A percentile compares a stretch with the other conserved stretches of the same genome.
Conservation (phyloP, 495 filamentous ascomycete species). For the Arthonia radiata region DNA sequence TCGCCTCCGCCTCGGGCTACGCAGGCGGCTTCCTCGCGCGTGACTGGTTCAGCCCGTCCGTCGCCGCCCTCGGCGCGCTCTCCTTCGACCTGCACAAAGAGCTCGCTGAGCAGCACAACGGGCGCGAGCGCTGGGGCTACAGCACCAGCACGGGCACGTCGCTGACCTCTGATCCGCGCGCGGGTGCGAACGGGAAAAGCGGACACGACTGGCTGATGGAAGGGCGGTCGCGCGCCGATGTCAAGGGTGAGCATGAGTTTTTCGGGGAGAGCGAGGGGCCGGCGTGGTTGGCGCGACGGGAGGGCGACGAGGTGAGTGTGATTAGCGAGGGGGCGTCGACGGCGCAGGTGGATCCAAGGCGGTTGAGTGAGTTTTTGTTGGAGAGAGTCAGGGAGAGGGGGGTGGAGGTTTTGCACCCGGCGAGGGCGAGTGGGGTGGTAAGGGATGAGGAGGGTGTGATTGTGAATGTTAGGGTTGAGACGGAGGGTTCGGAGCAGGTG, state of each 20-base stretch:
- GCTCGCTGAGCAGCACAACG: slow-evolving; percentile 31
- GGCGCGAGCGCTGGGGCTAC: slow-evolving; percentile 46
- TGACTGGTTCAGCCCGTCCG: slow-evolving; percentile 40
- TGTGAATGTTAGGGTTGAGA: too few relatives aligned
- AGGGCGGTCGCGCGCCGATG: slow-evolving; percentile 39
- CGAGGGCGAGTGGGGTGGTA: too few relatives aligned
- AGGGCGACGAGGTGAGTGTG: slow-evolving; percentile 28
- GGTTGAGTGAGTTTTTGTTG: too few relatives aligned
- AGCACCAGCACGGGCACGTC: slow-evolving; percentile 29
- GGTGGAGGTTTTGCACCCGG: too few relatives aligned
- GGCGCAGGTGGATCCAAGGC: slow-evolving; percentile 48
- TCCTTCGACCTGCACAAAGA: slow-evolving; percentile 72
- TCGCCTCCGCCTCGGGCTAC: slow-evolving; percentile 46
- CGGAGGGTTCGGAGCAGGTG: too few relatives aligned
- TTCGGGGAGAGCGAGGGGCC: too few relatives aligned
- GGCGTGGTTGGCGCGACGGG: slow-evolving; percentile 30
- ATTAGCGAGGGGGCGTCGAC: slow-evolving; percentile 36
- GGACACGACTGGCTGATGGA: slow-evolving; percentile 29
- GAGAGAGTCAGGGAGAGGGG: too few relatives aligned
- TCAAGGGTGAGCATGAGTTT: too few relatives aligned
- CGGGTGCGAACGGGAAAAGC: slow-evolving; percentile 8
- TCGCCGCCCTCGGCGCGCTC: slow-evolving; percentile 53
- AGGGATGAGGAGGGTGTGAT: too few relatives aligned
- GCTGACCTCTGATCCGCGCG: slow-evolving; percentile 23
- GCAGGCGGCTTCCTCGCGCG: slow-evolving; percentile 51